These are phyloP conservation scores for Trichophyton rubrum DNA, from an alignment of 2,329 filamentous ascomycete genomes.

Conservation along the genomic window DNA sequence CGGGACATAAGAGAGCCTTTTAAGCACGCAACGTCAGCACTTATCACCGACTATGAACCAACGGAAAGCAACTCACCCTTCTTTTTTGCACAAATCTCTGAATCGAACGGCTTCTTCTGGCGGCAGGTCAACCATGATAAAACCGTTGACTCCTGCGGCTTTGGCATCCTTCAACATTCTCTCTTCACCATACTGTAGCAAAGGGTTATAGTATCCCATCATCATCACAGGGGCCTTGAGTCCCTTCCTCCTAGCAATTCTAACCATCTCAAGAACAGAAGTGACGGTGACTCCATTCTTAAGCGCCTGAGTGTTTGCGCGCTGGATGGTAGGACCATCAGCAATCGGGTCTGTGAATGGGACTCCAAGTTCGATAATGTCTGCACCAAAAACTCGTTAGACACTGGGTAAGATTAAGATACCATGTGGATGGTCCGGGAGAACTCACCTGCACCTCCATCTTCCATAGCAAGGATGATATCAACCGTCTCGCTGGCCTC, in stretches of 20 bases:
- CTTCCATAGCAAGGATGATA: slow-evolving; percentile 79
- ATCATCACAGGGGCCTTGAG: slow-evolving; percentile 73
- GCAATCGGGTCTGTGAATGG: slow-evolving; percentile 98
- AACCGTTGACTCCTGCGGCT: slow-evolving; percentile 78
- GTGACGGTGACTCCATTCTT: slow-evolving; percentile 76
- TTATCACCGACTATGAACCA: not conserved
- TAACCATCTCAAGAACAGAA: slow-evolving; percentile 69
- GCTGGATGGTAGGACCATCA: slow-evolving; percentile 94
- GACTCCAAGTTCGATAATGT: slow-evolving; percentile 89
- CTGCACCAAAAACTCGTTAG: slow-evolving; percentile 33
- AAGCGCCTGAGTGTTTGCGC: slow-evolving; percentile 80
- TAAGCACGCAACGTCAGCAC: not conserved
- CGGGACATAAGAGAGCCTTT: slow-evolving; percentile 83
- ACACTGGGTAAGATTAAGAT: not conserved
- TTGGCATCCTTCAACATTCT: slow-evolving; percentile 72
- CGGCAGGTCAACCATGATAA: slow-evolving; percentile 91
- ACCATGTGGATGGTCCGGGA: not conserved
- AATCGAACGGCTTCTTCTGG: slow-evolving; percentile 93
- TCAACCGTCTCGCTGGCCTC: slow-evolving; percentile 68
- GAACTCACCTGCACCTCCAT: slow-evolving; percentile 68
- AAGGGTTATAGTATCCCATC: slow-evolving; percentile 98
- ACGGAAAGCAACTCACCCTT: slow-evolving; percentile 44
- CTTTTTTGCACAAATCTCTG: slow-evolving; percentile 67
- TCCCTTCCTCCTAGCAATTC: slow-evolving; percentile 62
- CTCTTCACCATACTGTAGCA: slow-evolving; percentile 90